Percentiles rank a stretch among this genome's conserved stretches.
phyloP scores from a whole-genome alignment of 2,329 filamentous ascomycete species.

The Aureobasidium sp. region DNA sequence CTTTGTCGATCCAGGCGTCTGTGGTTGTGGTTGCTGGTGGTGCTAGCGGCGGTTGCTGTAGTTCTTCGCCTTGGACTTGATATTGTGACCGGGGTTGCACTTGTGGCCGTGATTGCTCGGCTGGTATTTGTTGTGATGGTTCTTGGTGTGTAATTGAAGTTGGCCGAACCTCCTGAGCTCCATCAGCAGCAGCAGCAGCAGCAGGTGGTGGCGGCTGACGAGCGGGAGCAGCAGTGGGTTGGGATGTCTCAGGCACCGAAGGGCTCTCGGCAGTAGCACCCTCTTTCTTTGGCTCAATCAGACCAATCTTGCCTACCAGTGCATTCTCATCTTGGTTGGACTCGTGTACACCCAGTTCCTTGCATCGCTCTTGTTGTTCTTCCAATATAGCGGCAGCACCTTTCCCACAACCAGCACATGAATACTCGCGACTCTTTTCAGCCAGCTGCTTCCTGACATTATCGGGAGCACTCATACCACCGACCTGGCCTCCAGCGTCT shows the following conservation, averaged over 20 bases:
- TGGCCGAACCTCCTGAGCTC: constrained; percentile 18
- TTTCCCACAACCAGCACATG: constrained; percentile 63
- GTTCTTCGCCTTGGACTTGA: not conserved
- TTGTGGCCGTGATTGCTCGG: too few species aligned
- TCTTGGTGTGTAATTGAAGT: not conserved
- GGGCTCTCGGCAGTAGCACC: constrained; percentile 40
- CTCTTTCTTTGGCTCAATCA: constrained; percentile 68
- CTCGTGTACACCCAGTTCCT: constrained; percentile 37
- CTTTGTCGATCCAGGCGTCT: constrained; percentile 67
- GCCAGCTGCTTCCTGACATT: constrained; percentile 64
- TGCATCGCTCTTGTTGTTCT: constrained; percentile 57
- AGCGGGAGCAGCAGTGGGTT: not conserved
- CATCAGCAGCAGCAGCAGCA: constrained; percentile 1
- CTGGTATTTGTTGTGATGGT: not conserved
- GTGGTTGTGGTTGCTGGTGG: constrained; percentile 2
- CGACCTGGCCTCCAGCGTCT: constrained; percentile 78
- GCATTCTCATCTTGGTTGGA: constrained; percentile 40
- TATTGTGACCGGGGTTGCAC: constrained; percentile 23
- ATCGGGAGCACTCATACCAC: constrained; percentile 72
- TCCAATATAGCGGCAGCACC: constrained; percentile 67
- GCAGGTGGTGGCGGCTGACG: constrained; percentile 1
- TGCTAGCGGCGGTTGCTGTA: not conserved
- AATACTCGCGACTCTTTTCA: constrained; percentile 56
- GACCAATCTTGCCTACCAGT: constrained; percentile 44
- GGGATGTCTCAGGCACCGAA: constrained; percentile 20